Percentiles rank a stretch among this genome's conserved stretches.
phyloP scores from a whole-genome alignment of 2,329 filamentous ascomycete species.

The Aaosphaeria pasadenensis region DNA sequence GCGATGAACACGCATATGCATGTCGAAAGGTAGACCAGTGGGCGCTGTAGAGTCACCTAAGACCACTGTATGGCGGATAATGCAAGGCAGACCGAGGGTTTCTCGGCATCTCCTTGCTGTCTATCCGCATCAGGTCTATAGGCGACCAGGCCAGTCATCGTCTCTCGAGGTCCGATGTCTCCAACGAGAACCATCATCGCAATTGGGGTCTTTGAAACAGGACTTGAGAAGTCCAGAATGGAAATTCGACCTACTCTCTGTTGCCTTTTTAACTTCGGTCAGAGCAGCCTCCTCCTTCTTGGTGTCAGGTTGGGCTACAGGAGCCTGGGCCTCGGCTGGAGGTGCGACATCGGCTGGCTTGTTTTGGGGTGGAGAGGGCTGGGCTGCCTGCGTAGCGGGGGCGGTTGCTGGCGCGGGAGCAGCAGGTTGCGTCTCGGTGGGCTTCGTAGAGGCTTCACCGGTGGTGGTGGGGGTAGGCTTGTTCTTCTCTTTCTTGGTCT shows the following conservation, averaged over 20 bases:
- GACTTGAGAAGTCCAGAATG: constrained; percentile 2
- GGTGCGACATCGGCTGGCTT: constrained; percentile 6
- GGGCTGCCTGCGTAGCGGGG: constrained; percentile 1
- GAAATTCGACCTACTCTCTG: constrained; percentile 29
- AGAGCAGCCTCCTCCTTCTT: constrained; percentile 26
- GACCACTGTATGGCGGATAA: too few relatives aligned
- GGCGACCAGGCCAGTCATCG: constrained; percentile 6
- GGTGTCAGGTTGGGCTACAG: constrained; percentile 15
- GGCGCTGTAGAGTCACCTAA: too few relatives aligned
- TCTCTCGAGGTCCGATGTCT: constrained; percentile 14
- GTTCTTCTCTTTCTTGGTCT: constrained; percentile 27
- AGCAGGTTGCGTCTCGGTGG: constrained; percentile 33
- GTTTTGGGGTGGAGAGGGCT: background rate
- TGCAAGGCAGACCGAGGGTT: too few relatives aligned
- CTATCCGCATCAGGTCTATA: background rate
- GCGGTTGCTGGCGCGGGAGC: constrained; percentile 6
- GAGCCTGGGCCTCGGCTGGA: constrained; percentile 15
- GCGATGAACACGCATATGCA: too few relatives aligned
- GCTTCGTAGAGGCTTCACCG: constrained; percentile 14
- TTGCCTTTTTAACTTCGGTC: constrained; percentile 32
- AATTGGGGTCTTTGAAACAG: background rate
- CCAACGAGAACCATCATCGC: constrained; percentile 14
- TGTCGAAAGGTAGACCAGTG: too few relatives aligned
- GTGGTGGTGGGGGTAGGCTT: constrained; percentile 24
- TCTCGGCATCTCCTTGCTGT: too few relatives aligned